Percentiles rank a stretch among this genome's conserved stretches.
These are phyloP conservation scores for Cicer judaicum DNA, from an alignment of 306 rosid species.

Conservation along the genomic window DNA sequence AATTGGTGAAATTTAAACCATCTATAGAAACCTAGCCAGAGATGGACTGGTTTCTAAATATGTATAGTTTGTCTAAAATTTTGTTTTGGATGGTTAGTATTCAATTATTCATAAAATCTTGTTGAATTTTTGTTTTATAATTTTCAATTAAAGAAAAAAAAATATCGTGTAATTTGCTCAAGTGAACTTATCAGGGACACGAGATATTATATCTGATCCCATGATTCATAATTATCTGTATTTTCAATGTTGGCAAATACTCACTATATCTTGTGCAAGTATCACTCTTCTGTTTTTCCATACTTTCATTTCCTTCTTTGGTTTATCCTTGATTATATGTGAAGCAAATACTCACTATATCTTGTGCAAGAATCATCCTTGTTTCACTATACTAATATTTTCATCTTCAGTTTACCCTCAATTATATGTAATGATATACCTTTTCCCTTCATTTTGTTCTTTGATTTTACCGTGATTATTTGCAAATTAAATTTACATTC, in stretches of 20 bases:
- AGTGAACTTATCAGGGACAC: background rate
- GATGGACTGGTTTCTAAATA: constrained; percentile 4
- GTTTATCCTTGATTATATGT: constrained; percentile 3
- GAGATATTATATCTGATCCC: background rate
- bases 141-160: background rate
- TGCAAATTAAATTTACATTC: constrained; percentile 30
- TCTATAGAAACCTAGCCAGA: constrained; percentile 11
- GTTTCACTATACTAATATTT: background rate
- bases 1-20: constrained; percentile 12
- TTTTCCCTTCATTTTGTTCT: constrained; percentile 13
- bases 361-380: background rate
- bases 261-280: background rate
- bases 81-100: constrained; percentile 24
- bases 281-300: background rate
- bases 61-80: constrained; percentile 18
- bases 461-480: background rate
- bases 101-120: constrained; percentile 12
- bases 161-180: background rate
- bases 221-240: constrained; percentile 8
- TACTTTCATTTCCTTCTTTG: background rate
- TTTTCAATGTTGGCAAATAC: constrained; percentile 20
- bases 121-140: background rate
- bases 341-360: background rate
- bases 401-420: constrained; percentile 3
- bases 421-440: background rate